Base-by-base conservation (phyloP, 1,139 yeast genomes). In the Candida sojae region DNA sequence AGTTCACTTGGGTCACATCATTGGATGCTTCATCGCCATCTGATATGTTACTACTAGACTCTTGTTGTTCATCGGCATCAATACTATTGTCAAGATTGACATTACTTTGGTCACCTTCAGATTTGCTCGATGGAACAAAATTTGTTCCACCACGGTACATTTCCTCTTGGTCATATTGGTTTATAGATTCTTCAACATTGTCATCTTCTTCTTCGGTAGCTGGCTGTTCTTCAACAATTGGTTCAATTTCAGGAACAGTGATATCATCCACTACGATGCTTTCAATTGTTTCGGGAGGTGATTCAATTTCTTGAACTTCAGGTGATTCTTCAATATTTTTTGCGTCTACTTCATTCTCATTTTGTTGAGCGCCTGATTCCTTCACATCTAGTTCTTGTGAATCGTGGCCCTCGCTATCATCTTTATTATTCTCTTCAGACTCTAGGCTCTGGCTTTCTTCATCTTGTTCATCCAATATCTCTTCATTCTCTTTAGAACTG, bases 221-320 rank as follows among this genome's bases (percentile, higher is more conserved):
- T 10, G 76, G 76, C 2, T 73, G 66, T 47, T 75, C 77, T 21
- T 64, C 68, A 26, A 38, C 47, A n/a, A 57, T 70, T 7, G 49
- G 10, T 6, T 44, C 33, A 23, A 44, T 44, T 32, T 37, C 38
- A 12, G 47, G 47, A 5, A 38, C 47, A 6, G 37, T 39, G 12
- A 43, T 30, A 29, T 43, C 38, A 4, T 29, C 31, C 4, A 4
- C 30, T n/a, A 21, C 38, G 36, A 29, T 12, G 5, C 35, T 12
- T 10, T 32, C 43, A 28, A 26, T 26, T 11, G 4, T 23, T 7
- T 62, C 69, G 21, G 21, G 21, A 17, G 21, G 21, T 17, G 21
- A 17, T 17, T 17, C 9, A 26, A 8, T 26, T 8, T 26, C 29
- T 26, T 6, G 2, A 8, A 6, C 29, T 26, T 26, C 9, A 6